Evolutionary conservation across 202 grass and related monocot species (phyloP), one percentile per base, ranked within the genome.

Genomic region (Saccharum hybrid): DNA sequence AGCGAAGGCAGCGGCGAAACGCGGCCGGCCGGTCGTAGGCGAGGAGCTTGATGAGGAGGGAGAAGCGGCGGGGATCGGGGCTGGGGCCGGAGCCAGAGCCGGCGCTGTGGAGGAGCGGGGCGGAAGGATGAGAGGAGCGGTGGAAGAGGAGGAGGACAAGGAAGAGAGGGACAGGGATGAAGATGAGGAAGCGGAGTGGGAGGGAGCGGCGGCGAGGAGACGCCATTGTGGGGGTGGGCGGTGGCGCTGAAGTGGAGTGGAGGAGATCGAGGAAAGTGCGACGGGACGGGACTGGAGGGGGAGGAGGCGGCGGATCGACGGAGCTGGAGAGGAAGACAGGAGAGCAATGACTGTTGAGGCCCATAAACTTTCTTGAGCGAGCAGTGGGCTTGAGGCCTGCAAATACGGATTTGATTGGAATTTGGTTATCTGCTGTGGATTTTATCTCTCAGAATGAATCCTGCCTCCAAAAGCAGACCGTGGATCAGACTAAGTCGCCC

Each of bases 1-100:
- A 98, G 72, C 67, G 87, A 46, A 98, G 91, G 87, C 96, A 98
- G 74, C 96, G 93, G 45, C 80, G 86, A 46, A 98, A 84, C n/a
- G 96, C 67, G 6, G n/a, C 81, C 21, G 89, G 90, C 21, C 96
- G 89, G 71, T 95, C 88, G 91, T 90, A 98, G 64, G 93, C 88
- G 31, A 98, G 90, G 45, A 98, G 85, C 73, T 98, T 95, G 82
- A 95, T 84, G 76, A 92, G 42, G 81, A 98, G 85, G 49, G 89
- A 89, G 81, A 95, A 93, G 64, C 86, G 86, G 72, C 37, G 52
- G 52, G 85, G 88, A 30, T 77, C 79, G 9, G 88, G 79, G 19
- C 39, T 70, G 18, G 37, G 57, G 64, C 7, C 78, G 4, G 77
- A 38, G 22, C 33, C 45, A 10, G 77, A 38, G 23, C 39, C 63